Base-by-base conservation (phyloP, 306 rosid species). In the Corylus heterophylla region DNA sequence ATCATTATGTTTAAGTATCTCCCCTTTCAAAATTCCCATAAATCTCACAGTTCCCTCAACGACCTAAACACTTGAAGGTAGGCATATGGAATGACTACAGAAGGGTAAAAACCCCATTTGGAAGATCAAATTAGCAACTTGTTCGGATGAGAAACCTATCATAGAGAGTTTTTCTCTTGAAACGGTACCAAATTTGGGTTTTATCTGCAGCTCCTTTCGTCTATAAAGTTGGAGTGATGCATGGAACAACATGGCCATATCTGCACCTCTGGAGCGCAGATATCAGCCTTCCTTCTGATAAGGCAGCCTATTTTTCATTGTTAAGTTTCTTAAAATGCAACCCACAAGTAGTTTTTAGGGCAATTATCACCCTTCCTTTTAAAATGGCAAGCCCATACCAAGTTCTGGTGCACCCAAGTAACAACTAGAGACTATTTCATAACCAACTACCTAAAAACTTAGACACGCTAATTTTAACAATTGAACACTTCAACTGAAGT, bases 81-180 rank as follows among this genome's bases (percentile, higher is more conserved):
- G 55, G 68, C 50, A n/a, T 48, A n/a, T 25, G 79, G 45, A 42
- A 25, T 49, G 35, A 62, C 66, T 45, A 54, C 14, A 64, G 72
- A 85, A 42, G 10, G 68, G 49, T 52, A 44, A 55, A 71, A 75
- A 72, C 14, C 7, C 45, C 45, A 63, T 80, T 27, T n/a, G 52
- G 16, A 17, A 61, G 71, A 61, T 51, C 18, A 62, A 71, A 56
- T 54, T 11, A 27, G 71, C 50, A 29, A 12, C 42, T 71, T 27
- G 45, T 14, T 49, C 4, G 11, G 12, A 12, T 49, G 14, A 11
- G 52, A 49, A 49, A 49, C 14, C 52, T 49, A 49, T 49, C 52
- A 49, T 12, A 49, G 16, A 49, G 14, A 49, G 52, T 49, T 42
- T 42, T 52, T 5, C 18, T 7, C 16, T 52, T 52, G 56, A 52